Base-by-base conservation (phyloP, 164 flowering plant species). In the Buxus sempervirens region DNA sequence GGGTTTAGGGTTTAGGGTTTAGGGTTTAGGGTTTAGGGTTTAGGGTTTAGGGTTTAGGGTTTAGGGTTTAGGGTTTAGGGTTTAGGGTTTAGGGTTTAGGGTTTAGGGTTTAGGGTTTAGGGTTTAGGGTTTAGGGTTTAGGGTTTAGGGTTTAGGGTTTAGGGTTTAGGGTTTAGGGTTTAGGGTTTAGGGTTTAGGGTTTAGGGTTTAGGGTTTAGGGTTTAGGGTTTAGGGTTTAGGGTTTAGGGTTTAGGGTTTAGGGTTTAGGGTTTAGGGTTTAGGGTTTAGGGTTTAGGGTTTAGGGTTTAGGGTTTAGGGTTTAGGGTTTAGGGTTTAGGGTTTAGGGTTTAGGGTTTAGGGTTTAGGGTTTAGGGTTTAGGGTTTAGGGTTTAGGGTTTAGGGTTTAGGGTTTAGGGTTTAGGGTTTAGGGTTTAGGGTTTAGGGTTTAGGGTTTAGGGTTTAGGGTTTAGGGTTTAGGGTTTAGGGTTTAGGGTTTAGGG, bases 111-210 rank as follows among this genome's bases (percentile, higher is more conserved):
- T 22, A 58, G 60, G 26, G 60, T 58, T 58, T 58, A 58, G 60
- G 60, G 27, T 58, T 58, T 58, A 58, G 60, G 60, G 42, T 58
- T 58, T 58, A 58, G 60, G 60, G 60, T 58, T 58, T 58, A 58
- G 60, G 60, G 60, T 58, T 58, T 58, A 21, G 28, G 60, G 60
- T 13, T 58, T 58, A 58, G 60, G 60, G 60, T 58, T 58, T 58
- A 58, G 60, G 60, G 60, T 58, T 58, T 58, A 58, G 28, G 60
- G 26, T 22, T 22, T 58, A 22, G 16, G 20, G 54, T 13, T 51
- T n/a, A n/a, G 63, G 63, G 63, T 58, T 58, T 21, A 18, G 60
- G 60, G 10, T 58, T 58, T 58, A 18, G 18, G 60, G 60, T 58
- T 58, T 58, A 24, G 60, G 60, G 60, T 57, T 57, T 57, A 57